Percentiles rank a stretch among this genome's conserved stretches.
These are phyloP conservation scores for Apiospora sp. DNA, from an alignment of 2,329 filamentous ascomycete genomes.

Conservation along the genomic window DNA sequence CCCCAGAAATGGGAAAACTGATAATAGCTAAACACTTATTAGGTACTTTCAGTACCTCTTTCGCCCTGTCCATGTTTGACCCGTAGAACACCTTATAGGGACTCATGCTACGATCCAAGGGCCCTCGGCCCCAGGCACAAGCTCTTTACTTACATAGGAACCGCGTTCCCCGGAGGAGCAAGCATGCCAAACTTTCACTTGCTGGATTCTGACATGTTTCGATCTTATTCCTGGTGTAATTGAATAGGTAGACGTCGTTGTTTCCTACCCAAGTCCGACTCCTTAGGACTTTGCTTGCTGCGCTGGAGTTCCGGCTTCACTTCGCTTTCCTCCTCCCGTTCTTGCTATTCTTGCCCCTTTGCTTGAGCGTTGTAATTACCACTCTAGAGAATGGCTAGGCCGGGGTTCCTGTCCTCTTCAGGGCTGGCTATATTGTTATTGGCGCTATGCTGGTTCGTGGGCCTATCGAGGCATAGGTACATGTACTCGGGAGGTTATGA, in stretches of 20 bases:
- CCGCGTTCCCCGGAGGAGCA: neutral
- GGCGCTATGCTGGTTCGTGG: constrained; percentile 10
- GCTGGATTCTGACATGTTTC: neutral
- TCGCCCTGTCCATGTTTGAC: neutral
- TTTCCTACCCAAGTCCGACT: constrained; percentile 14
- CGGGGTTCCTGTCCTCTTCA: constrained; percentile 7
- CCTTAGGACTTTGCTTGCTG: constrained; percentile 5
- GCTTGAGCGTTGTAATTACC: neutral
- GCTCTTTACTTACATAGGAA: neutral
- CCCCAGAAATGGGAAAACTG: neutral
- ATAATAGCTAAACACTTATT: neutral
- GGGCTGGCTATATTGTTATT: neutral
- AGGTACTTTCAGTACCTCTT: neutral
- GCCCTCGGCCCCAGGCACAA: neutral
- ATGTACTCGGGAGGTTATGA: neutral
- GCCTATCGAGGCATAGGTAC: constrained; percentile 12
- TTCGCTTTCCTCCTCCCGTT: neutral
- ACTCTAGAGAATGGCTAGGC: neutral
- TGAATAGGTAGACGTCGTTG: constrained; percentile 6
- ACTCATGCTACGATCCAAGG: neutral
- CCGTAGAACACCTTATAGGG: constrained; percentile 6
- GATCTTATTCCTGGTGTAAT: neutral
- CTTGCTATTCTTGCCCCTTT: neutral
- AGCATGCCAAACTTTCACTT: neutral
- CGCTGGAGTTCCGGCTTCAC: neutral